Evolutionary conservation across 176 grass and related monocot genomes (phyloP).

Genomic region (Triticum monococcum): DNA sequence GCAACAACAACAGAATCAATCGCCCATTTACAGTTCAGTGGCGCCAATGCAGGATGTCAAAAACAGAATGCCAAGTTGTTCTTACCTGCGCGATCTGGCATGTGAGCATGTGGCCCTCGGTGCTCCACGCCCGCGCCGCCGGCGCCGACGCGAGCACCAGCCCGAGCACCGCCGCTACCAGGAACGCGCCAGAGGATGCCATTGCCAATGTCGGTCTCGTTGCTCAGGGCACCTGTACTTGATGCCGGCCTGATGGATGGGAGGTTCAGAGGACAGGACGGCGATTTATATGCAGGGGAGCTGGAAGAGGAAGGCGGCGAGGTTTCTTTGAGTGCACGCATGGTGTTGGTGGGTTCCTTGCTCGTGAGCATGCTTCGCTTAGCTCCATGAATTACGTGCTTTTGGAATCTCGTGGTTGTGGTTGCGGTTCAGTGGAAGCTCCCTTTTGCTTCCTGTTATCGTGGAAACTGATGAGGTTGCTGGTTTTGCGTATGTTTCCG

Average conservation of each 20-base stretch:
- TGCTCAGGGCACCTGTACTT: background rate
- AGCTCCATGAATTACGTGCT: background rate
- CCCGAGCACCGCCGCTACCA: slow-evolving; percentile 4
- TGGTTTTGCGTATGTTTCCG: slow-evolving; percentile 1
- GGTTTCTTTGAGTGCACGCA: slow-evolving; percentile 47
- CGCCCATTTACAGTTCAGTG: background rate
- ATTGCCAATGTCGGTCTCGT: background rate
- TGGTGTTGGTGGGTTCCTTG: slow-evolving; percentile 22
- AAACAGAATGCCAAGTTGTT: background rate
- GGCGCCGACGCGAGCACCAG: slow-evolving; percentile 43
- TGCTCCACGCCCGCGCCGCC: slow-evolving; percentile 60
- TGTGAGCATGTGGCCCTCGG: slow-evolving; percentile 78
- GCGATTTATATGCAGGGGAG: background rate
- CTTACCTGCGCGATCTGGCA: slow-evolving; percentile 84
- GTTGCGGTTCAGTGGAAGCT: background rate
- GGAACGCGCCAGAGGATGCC: slow-evolving; percentile 7
- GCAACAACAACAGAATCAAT: background rate
- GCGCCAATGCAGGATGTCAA: background rate
- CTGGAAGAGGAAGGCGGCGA: background rate
- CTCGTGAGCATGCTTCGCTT: slow-evolving; percentile 39
- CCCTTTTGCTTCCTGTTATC: background rate
- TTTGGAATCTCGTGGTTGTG: background rate
- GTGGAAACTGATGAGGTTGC: background rate
- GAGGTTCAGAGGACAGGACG: background rate
- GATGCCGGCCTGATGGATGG: background rate